Percentiles rank a stretch among this genome's conserved stretches.
phyloP scores from a whole-genome alignment of 257 asterid genomes.

The Przewalskia tangutica region DNA sequence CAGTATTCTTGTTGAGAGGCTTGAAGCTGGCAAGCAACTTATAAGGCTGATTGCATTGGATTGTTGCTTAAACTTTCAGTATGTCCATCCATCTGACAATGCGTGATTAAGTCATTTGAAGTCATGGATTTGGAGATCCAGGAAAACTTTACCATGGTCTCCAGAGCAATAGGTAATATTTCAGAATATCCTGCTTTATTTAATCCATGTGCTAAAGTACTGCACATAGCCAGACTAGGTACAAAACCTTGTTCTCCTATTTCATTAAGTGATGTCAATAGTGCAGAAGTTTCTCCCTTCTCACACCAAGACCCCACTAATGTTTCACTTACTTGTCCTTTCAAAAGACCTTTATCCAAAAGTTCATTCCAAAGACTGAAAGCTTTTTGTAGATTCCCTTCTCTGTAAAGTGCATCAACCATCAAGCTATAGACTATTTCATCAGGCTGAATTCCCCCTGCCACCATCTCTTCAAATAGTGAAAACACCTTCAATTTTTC shows the following conservation, averaged over 20 bases:
- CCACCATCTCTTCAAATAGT: conserved; percentile 47
- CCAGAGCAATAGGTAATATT: conserved; percentile 33
- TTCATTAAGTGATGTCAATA: conserved; percentile 38
- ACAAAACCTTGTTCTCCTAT: conserved; percentile 52
- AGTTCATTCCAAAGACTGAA: conserved; percentile 49
- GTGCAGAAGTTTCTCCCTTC: conserved; percentile 32
- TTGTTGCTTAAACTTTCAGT: conserved; percentile 13
- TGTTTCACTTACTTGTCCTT: conserved; percentile 40
- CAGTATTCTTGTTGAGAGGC: conserved; percentile 6
- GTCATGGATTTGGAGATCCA: conserved; percentile 52
- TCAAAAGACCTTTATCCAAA: conserved; percentile 48
- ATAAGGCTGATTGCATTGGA: conserved; percentile 22
- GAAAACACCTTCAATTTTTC: conserved; percentile 50
- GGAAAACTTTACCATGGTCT: conserved; percentile 43
- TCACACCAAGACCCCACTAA: conserved; percentile 43
- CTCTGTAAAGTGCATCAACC: conserved; percentile 47
- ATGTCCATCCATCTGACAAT: conserved; percentile 16
- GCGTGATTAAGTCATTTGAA: conserved; percentile 33
- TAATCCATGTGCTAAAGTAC: conserved; percentile 49
- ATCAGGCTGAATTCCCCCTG: conserved; percentile 66
- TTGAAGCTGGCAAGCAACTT: conserved; percentile 36
- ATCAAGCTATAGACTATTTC: conserved; percentile 45
- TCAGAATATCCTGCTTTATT: conserved; percentile 49
- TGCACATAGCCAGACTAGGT: conserved; percentile 48
- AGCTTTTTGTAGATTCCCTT: conserved; percentile 46